Conservation (phyloP, 768 basidiomycete species). For the Naganishia vaughanmartiniae region DNA sequence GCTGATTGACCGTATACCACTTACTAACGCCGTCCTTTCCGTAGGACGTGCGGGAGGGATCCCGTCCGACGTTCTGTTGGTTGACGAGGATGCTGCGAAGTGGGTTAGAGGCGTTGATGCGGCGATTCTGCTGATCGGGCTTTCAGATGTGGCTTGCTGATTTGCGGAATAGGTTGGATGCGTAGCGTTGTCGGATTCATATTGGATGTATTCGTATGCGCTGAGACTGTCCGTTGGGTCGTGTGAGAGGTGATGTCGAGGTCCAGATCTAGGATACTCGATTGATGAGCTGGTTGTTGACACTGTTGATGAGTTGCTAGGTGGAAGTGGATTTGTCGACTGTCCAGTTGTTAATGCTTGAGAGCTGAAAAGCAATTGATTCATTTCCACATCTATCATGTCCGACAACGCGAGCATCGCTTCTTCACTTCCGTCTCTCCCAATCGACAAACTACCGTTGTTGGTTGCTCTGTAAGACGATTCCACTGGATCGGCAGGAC, state of each 20-base stretch:
- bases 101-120: constrained; percentile 2
- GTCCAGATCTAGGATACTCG: constrained; percentile 4
- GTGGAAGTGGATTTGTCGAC: not conserved
- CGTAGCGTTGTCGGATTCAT: not conserved
- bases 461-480: not conserved
- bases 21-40: not conserved
- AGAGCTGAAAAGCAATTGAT: not conserved
- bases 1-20: not conserved
- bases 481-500: not conserved
- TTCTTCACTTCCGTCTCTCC: not conserved
- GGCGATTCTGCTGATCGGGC: not conserved
- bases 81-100: constrained; percentile 2
- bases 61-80: not conserved
- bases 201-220: not conserved
- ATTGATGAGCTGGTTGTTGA: not conserved
- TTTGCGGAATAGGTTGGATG: not conserved
- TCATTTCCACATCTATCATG: not conserved
- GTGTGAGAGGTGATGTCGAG: not conserved
- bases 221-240: constrained; percentile 6
- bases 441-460: not conserved
- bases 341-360: not conserved
- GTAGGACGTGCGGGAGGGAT: not conserved
- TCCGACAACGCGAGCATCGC: not conserved
- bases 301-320: not conserved
- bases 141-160: not conserved